Evolutionary conservation across 2,329 filamentous ascomycete genomes (phyloP), one percentile per base, ranked within the genome.

Genomic region (Coniochaeta sp.): DNA sequence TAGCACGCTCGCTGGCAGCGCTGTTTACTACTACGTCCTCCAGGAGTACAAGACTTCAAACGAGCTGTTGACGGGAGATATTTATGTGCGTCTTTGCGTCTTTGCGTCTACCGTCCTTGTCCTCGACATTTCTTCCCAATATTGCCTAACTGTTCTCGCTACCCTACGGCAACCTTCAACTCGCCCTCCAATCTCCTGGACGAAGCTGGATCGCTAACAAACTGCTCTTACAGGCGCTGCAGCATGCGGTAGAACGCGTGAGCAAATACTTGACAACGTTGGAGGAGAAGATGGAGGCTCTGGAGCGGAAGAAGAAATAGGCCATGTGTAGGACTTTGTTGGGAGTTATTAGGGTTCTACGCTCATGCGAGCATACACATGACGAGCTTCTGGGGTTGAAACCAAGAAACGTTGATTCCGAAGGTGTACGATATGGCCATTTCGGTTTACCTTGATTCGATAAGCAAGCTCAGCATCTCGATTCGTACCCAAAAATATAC

Each of bases 1-100:
- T 66, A 87, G 89, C 64, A 88, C 89, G 55, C 79, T 91, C 58
- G 88, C 93, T 52, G 92, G 91, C 69, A 84, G 83, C 58, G 88
- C 86, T 61, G 89, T 96, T 68, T 98, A 97, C 79, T 92, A 91
- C 74, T 98, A 98, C 75, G 85, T 96, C 66, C 79, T 98, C 68
- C 87, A 93, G 73, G 93, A 98, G 76, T 98, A 97, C 81, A 91
- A 92, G 78, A 82, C 92, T 50, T 90, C 91, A 67, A 98, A 97
- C 79, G 90, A 96, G 77, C 83, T 97, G 71, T 80, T 98, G 76
- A 93, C 89, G 63, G 92, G 96, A 77, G 93, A 98, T 76, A 96
- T 98, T 74, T 93, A 93, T 77, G 93, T 97, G 84, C 76, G 91
- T 88, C 67, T 71, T 66, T 76, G 70, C 38, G 9, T n/a, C n/a